Conservation (phyloP, 805 yeast genomes). For the Saturnispora galanensis region DNA sequence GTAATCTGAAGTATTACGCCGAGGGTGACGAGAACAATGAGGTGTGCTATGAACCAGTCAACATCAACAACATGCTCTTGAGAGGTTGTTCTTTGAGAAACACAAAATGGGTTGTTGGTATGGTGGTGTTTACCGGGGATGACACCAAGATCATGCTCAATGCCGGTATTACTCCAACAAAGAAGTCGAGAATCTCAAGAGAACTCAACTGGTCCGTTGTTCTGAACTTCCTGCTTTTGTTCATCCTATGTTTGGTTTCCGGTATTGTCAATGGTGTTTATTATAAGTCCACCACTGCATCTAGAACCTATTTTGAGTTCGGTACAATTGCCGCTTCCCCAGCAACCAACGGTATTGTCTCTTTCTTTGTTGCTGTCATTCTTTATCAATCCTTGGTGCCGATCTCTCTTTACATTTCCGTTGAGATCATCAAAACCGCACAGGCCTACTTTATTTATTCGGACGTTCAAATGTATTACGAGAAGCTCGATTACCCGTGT, state of each 20-base stretch:
- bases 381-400: conserved; percentile 76
- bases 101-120: conserved; percentile 75
- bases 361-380: conserved; percentile 68
- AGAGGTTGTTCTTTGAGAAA: conserved; percentile 75
- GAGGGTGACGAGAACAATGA: conserved; percentile 30
- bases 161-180: conserved; percentile 72
- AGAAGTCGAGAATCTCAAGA: conserved; percentile 61
- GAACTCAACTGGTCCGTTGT: conserved; percentile 64
- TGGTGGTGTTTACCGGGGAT: conserved; percentile 66
- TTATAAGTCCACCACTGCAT: conserved; percentile 36
- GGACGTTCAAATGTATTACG: conserved; percentile 64
- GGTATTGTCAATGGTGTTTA: conserved; percentile 65
- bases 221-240: conserved; percentile 54
- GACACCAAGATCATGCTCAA: conserved; percentile 78
- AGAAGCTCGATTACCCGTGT: conserved; percentile 65
- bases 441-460: conserved; percentile 76
- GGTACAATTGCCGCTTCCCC: conserved; percentile 61
- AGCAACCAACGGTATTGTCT: conserved; percentile 57
- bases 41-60: conserved; percentile 49
- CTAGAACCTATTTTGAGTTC: conserved; percentile 58
- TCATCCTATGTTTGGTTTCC: conserved; percentile 56
- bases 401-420: conserved; percentile 69
- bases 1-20: conserved; percentile 44
- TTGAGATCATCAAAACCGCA: conserved; percentile 73
- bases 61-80: conserved; percentile 56